Base-by-base conservation (phyloP, 345 rosid genomes). In the Odontarrhena argentea region DNA sequence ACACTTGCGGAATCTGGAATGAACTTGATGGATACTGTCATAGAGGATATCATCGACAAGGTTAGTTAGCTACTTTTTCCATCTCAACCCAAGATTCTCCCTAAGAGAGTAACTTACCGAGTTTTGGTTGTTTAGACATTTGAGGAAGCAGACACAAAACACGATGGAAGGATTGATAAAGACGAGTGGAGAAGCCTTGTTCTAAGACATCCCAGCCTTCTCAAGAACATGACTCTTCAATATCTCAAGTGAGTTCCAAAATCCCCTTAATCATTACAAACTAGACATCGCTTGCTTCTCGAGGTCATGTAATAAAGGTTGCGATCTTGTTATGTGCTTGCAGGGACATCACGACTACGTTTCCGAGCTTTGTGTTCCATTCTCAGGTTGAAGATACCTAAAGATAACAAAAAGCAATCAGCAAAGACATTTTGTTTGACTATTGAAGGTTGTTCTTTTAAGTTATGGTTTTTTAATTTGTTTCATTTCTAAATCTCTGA, bases 1-100 rank as follows among this genome's bases (percentile, higher is more conserved):
- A 95, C 99, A 0, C 97, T 91, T 62, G 97, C 99, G 4, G 99
- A 95, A 72, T 91, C 99, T 7, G 97, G 99, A 60, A 95, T 95
- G 99, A 95, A 95, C 77, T 85, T 95, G 70, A 85, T 84, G 2
- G 96, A 91, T 67, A 92, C 80, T 65, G 90, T 95, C 68, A 91
- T 95, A 38, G 97, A 95, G 78, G 87, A 88, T 70, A 95, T 95
- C 68, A 91, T 95, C 55, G 97, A 95, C 71, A 95, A 91, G 92
- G 99, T 91, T 53, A 7, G 54, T 55, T 55, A 28, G 45, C 52
- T 75, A 40, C 14, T 22, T 55, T 54, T 45, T 3, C 53, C 25
- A 18, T 22, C 54, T 32, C 8, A 0, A 0, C 6, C 34, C 7
- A 56, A 59, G 48, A 9, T 15, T n/a, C 30, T 6, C 11, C n/a